phyloP scores from a whole-genome alignment of 768 basidiomycete genomes.

The Basidioascus undulatus region DNA sequence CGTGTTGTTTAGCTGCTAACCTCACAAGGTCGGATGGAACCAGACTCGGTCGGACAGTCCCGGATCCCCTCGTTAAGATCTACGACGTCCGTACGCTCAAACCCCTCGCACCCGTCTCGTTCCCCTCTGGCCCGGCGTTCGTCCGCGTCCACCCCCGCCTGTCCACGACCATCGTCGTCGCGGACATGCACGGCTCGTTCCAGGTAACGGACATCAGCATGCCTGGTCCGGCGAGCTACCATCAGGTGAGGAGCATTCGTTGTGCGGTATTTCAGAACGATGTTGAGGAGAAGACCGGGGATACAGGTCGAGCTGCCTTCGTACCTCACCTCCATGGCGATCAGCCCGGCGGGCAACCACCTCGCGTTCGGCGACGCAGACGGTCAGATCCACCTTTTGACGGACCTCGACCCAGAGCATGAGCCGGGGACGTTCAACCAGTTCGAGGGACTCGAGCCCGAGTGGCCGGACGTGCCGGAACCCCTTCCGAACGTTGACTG shows the following conservation, averaged over 20 bases:
- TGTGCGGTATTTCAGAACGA: no score
- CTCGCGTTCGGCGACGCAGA: conserved; percentile 78
- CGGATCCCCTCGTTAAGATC: conserved; percentile 78
- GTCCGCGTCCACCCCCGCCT: conserved; percentile 54
- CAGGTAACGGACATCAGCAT: conserved; percentile 64
- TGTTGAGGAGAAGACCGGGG: not conserved
- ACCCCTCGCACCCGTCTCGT: conserved; percentile 61
- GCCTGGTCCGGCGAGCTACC: conserved; percentile 35
- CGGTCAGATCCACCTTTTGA: conserved; percentile 57
- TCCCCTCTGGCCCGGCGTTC: conserved; percentile 66
- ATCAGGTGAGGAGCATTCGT: conserved; percentile 34
- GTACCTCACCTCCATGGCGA: conserved; percentile 50
- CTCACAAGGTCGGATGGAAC: not conserved
- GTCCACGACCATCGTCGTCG: conserved; percentile 45
- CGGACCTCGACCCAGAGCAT: conserved; percentile 33
- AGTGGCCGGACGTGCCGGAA: conserved; percentile 57
- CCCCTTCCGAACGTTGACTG: conserved; percentile 50
- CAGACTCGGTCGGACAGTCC: conserved; percentile 67
- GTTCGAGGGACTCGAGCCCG: conserved; percentile 59
- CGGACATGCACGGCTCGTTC: conserved; percentile 57
- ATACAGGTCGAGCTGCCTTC: conserved; percentile 24
- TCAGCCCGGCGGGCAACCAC: conserved; percentile 72
- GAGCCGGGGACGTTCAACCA: conserved; percentile 54
- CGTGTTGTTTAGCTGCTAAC: conserved; percentile 7
- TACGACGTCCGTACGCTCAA: conserved; percentile 69